Evolutionary conservation across 805 yeast species (phyloP).

Genomic region (Candida broadrunensis): DNA sequence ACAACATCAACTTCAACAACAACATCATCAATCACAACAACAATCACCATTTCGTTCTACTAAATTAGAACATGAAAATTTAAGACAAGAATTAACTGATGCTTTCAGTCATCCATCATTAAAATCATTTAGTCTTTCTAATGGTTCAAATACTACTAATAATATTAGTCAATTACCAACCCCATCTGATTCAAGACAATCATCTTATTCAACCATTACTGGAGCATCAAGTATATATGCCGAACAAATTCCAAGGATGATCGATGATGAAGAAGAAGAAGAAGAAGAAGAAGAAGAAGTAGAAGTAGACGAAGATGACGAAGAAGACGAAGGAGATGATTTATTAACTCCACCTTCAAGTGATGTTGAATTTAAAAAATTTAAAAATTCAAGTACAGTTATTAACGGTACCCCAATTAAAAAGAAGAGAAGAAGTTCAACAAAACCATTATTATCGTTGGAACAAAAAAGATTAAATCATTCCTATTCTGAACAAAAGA

Average conservation of each 20-base stretch:
- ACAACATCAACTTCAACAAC: background rate
- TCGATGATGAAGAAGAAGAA: constrained; percentile 4
- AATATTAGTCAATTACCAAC: constrained; percentile 25
- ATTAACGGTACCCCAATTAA: constrained; percentile 5
- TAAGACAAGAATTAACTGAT: constrained; percentile 26
- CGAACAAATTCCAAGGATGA: background rate
- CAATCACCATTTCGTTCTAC: background rate
- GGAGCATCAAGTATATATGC: background rate
- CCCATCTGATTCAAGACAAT: constrained; percentile 29
- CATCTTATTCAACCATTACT: constrained; percentile 9
- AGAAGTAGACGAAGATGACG: background rate
- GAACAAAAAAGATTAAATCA: constrained; percentile 43
- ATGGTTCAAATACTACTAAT: background rate
- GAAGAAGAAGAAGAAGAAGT: constrained; percentile 7
- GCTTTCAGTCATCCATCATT: constrained; percentile 27
- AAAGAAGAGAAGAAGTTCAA: constrained; percentile 25
- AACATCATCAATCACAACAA: constrained; percentile 1
- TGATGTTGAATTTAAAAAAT: constrained; percentile 9
- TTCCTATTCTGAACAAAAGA: constrained; percentile 40
- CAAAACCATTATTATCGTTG: constrained; percentile 34
- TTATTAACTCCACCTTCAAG: constrained; percentile 5
- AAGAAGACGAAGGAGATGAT: background rate
- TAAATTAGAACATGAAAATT: constrained; percentile 10
- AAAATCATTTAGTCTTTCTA: background rate
- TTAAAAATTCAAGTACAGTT: constrained; percentile 9